Conservation (phyloP, 768 basidiomycete genomes). For the Russula dissimulans region DNA sequence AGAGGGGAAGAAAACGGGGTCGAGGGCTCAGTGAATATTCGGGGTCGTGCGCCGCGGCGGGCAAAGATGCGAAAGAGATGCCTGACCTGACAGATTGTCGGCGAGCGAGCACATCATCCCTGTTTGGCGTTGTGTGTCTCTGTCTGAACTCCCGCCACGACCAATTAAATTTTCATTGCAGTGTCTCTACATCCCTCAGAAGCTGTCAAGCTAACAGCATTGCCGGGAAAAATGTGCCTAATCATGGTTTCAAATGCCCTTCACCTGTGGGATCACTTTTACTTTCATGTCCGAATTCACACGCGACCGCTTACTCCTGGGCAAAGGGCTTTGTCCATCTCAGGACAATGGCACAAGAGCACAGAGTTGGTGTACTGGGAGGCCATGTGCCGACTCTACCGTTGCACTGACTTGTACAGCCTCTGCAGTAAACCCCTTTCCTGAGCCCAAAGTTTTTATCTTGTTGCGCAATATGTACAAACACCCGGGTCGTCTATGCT, state of each 20-base stretch:
- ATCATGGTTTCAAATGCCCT: too few species aligned
- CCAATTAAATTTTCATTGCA: background rate
- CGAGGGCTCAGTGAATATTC: constrained; percentile 5
- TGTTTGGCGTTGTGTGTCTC: constrained; percentile 15
- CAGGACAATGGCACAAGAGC: background rate
- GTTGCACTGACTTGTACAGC: background rate
- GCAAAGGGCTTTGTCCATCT: background rate
- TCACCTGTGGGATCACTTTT: too few species aligned
- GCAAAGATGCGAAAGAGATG: background rate
- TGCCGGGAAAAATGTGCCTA: too few species aligned
- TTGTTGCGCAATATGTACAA: too few species aligned
- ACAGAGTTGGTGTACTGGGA: background rate
- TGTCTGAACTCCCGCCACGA: too few species aligned
- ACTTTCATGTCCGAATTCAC: too few species aligned
- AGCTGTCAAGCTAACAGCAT: too few species aligned
- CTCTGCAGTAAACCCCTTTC: too few species aligned
- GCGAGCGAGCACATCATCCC: background rate
- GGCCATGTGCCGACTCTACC: background rate
- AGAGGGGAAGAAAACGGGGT: constrained; percentile 4
- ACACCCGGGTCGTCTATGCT: too few species aligned
- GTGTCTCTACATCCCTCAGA: too few species aligned
- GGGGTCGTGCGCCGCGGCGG: constrained; percentile 8
- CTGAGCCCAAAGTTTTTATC: too few species aligned
- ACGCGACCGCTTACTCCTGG: background rate
- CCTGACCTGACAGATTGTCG: background rate